Conservation (phyloP, 257 asterid species). For the Phtheirospermum japonicum region DNA sequence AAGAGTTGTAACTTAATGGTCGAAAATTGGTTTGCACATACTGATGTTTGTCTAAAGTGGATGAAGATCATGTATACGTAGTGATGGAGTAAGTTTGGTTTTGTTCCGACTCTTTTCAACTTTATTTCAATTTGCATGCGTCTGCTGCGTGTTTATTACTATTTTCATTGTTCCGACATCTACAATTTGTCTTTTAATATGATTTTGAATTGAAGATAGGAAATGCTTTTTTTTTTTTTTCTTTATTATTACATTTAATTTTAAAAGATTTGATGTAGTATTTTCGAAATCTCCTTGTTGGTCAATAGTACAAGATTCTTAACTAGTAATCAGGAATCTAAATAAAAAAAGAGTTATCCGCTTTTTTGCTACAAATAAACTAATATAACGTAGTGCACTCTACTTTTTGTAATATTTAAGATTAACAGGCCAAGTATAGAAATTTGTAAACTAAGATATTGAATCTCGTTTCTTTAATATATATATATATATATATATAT, state of each 20-base stretch:
- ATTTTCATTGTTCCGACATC: constrained; percentile 7
- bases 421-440: constrained; percentile 3
- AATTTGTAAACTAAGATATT: neutral
- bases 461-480: constrained; percentile 1
- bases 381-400: neutral
- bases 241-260: constrained; percentile 1
- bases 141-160: neutral
- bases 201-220: neutral
- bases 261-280: neutral
- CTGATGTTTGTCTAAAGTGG: constrained; percentile 24
- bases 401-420: constrained; percentile 10
- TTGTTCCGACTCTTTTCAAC: neutral
- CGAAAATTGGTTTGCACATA: neutral
- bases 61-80: constrained; percentile 53
- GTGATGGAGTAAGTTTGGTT: constrained; percentile 56
- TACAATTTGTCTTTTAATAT: constrained; percentile 1
- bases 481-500: constrained; percentile 10
- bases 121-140: neutral
- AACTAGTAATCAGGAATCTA: no score
- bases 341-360: no score
- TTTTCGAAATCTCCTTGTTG: no score
- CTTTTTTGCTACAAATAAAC: no score
- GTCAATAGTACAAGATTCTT: no score
- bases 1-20: neutral
- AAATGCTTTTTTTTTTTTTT: neutral